Evolutionary conservation across 345 rosid genomes (phyloP).

Genomic region (Theobroma cacao): DNA sequence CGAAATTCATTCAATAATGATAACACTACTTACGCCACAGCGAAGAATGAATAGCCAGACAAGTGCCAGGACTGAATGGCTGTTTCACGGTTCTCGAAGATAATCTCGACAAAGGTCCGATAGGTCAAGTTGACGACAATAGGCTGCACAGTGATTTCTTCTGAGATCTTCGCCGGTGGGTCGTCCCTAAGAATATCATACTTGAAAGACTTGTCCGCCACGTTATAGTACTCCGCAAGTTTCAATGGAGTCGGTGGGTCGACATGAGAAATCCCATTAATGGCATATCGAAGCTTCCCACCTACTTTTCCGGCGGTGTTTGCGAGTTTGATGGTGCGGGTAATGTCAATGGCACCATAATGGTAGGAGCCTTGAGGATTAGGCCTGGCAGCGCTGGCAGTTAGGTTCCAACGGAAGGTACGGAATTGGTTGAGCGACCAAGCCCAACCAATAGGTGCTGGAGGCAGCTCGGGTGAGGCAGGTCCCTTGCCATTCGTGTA

Average conservation of each 20-base stretch:
- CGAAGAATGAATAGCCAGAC: constrained; percentile 78
- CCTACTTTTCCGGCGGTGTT: constrained; percentile 34
- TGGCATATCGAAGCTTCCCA: constrained; percentile 57
- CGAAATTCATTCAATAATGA: too few species aligned
- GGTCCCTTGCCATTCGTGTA: constrained; percentile 38
- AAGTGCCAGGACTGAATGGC: constrained; percentile 64
- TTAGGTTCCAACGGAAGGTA: constrained; percentile 73
- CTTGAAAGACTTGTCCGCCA: constrained; percentile 50
- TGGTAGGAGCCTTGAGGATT: constrained; percentile 85
- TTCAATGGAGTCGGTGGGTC: constrained; percentile 56
- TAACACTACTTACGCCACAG: constrained; percentile 73
- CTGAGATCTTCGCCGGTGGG: constrained; percentile 30
- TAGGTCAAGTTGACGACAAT: constrained; percentile 59
- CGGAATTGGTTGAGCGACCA: constrained; percentile 85
- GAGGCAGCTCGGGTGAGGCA: constrained; percentile 41
- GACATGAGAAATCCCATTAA: constrained; percentile 63
- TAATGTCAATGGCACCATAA: constrained; percentile 63
- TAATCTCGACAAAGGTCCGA: constrained; percentile 68
- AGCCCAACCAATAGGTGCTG: constrained; percentile 59
- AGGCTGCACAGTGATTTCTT: constrained; percentile 28
- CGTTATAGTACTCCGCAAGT: constrained; percentile 58
- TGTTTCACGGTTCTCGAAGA: constrained; percentile 76
- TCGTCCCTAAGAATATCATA: constrained; percentile 46
- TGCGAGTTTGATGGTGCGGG: constrained; percentile 65
- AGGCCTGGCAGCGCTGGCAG: constrained; percentile 77